Evolutionary conservation across 2,329 filamentous ascomycete genomes (phyloP).

Genomic region (Apiospora pterosperma): DNA sequence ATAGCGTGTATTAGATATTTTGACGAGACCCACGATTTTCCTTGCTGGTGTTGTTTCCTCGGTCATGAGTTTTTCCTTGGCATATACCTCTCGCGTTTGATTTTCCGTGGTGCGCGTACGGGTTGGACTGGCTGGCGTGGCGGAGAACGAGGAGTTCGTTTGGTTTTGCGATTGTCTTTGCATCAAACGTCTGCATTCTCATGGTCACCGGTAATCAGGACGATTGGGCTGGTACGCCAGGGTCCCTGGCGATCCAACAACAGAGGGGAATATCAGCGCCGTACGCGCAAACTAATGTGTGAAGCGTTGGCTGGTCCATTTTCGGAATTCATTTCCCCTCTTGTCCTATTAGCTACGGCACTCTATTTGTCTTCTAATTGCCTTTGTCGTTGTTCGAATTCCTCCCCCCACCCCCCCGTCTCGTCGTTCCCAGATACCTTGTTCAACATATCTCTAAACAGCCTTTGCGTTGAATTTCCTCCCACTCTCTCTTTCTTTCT

Average conservation of each 20-base stretch:
- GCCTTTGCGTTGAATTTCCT: conserved; percentile 14
- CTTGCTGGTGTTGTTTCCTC: conserved; percentile 30
- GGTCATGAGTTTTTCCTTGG: conserved; percentile 36
- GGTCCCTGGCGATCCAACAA: conserved; percentile 24
- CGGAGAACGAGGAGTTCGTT: conserved; percentile 25
- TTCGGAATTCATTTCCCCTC: conserved; percentile 38
- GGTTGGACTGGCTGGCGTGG: conserved; percentile 24
- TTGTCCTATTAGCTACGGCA: conserved; percentile 46
- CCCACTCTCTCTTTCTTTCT: conserved; percentile 16
- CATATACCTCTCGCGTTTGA: conserved; percentile 40
- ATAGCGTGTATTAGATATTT: conserved; percentile 63
- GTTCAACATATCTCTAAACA: conserved; percentile 49
- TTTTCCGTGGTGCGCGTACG: conserved; percentile 23
- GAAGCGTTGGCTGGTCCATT: conserved; percentile 34
- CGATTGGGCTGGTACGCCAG: conserved; percentile 26
- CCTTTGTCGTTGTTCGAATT: conserved; percentile 23
- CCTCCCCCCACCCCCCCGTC: conserved; percentile 20
- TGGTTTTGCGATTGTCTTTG: conserved; percentile 26
- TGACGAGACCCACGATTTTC: conserved; percentile 50
- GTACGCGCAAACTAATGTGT: conserved; percentile 33
- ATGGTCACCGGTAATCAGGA: conserved; percentile 29
- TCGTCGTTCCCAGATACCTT: conserved; percentile 51
- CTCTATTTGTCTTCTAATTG: conserved; percentile 37
- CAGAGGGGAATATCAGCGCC: conserved; percentile 20
- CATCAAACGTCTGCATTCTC: conserved; percentile 31